These are phyloP conservation scores for Plasmodium gonderi DNA, from an alignment of 169 alveolate species.

Conservation along the genomic window DNA sequence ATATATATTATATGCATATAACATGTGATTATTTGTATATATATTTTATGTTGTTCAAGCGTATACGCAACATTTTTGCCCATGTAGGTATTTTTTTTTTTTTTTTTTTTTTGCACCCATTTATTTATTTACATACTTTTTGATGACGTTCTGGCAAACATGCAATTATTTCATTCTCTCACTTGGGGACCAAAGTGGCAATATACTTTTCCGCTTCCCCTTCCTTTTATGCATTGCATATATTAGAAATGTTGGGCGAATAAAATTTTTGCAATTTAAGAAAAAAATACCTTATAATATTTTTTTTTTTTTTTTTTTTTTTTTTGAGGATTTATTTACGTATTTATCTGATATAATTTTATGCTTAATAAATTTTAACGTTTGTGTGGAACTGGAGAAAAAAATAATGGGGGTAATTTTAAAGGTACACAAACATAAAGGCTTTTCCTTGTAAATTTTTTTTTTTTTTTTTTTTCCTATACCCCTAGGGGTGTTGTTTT, in stretches of 20 bases:
- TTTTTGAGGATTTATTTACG: background rate
- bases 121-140: background rate
- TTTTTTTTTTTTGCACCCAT: background rate
- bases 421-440: background rate
- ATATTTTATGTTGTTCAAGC: no score
- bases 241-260: background rate
- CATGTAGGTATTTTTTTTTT: no score
- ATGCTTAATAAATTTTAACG: background rate
- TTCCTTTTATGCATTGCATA: no score
- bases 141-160: background rate
- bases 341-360: background rate
- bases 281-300: no score
- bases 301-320: no score
- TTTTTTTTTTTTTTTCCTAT: background rate
- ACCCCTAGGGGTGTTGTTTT: background rate
- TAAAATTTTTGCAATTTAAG: background rate
- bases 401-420: background rate
- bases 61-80: no score
- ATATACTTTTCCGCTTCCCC: no score
- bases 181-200: constrained; percentile 1
- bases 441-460: background rate
- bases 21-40: no score
- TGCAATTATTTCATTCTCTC: background rate
- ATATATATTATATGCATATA: no score
- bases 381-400: background rate